Evolutionary conservation across 176 grass and related monocot genomes (phyloP).

Genomic region (Eragrostis curvula): DNA sequence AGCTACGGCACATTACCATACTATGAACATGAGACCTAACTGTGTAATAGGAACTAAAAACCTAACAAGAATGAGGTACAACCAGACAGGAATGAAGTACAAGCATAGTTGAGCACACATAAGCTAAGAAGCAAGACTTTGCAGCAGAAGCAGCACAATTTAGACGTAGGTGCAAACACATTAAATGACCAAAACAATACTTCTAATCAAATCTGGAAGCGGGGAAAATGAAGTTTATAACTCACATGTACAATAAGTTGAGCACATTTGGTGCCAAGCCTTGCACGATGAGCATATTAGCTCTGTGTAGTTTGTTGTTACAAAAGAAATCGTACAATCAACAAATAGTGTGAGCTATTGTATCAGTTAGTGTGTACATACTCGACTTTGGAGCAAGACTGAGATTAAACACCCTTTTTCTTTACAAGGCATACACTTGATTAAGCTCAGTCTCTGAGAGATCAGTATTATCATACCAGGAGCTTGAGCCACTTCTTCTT

Average conservation of each 20-base stretch:
- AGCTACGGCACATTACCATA: background rate
- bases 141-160: conserved; percentile 24
- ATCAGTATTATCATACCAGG: conserved; percentile 82
- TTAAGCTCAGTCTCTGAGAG: conserved; percentile 85
- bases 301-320: conserved; percentile 37
- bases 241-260: conserved; percentile 49
- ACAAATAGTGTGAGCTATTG: conserved; percentile 41
- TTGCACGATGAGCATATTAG: conserved; percentile 28
- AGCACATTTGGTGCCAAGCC: conserved; percentile 39
- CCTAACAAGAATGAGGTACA: background rate
- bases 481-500: conserved; percentile 77
- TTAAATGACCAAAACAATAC: background rate
- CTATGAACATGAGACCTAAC: conserved; percentile 8
- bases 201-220: background rate
- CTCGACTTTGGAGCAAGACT: conserved; percentile 8
- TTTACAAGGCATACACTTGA: conserved; percentile 90
- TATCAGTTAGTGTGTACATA: conserved; percentile 57
- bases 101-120: background rate
- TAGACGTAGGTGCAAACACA: conserved; percentile 26
- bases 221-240: conserved; percentile 25
- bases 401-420: conserved; percentile 32
- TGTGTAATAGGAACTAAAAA: conserved; percentile 25
- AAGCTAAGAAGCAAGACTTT: background rate
- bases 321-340: conserved; percentile 43
- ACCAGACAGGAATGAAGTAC: background rate